Evolutionary conservation across 116 monocot genomes (phyloP).

Genomic region (Iris pallida): DNA sequence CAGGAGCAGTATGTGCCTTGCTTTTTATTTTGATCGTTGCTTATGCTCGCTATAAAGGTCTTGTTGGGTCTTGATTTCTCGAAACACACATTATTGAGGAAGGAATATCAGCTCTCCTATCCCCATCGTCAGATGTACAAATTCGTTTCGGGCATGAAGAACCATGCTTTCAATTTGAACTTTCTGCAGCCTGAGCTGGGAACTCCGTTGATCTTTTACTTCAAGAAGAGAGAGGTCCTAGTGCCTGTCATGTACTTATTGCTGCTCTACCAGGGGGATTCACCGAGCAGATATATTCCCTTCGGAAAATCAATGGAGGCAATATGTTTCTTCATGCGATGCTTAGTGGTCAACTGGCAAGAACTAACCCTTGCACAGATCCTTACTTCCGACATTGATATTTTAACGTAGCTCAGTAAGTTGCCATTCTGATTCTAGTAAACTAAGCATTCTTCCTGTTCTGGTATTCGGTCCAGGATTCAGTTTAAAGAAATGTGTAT

Average conservation of each 20-base stretch:
- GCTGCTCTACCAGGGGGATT: too few species aligned
- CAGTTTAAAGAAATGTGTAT: neutral
- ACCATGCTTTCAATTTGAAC: neutral
- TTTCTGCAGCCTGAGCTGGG: neutral
- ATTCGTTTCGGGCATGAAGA: neutral
- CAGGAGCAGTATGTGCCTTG: constrained; percentile 27
- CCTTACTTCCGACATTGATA: neutral
- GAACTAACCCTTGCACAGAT: neutral
- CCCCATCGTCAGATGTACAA: neutral
- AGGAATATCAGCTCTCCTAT: too few species aligned
- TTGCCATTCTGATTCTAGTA: neutral
- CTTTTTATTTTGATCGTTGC: constrained; percentile 55
- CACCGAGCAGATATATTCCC: too few species aligned
- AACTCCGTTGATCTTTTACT: too few species aligned
- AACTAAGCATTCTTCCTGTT: neutral
- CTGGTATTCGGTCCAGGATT: constrained; percentile 6
- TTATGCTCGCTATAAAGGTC: constrained; percentile 85
- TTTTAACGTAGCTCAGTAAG: neutral
- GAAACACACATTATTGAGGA: neutral
- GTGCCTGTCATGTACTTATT: too few species aligned
- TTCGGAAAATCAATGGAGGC: too few species aligned
- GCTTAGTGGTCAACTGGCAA: neutral
- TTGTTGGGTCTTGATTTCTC: constrained; percentile 56
- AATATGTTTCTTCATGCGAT: too few species aligned
- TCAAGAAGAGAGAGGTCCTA: too few species aligned